Base-by-base conservation (phyloP, 345 rosid genomes). In the Noccaea bulbosa region DNA sequence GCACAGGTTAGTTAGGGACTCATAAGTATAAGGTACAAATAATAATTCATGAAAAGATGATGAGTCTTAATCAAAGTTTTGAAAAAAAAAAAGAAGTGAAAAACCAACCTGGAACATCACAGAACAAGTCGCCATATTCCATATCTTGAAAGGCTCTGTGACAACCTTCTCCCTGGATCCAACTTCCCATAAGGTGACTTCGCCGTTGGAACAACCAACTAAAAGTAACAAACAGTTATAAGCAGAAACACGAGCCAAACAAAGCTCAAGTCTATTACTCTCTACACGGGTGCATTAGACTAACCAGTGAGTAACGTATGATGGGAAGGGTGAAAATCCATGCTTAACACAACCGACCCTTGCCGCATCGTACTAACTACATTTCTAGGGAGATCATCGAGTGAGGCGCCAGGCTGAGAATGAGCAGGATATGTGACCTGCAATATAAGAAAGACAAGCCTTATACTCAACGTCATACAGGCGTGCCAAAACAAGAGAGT, bases 301-400 rank as follows among this genome's bases (percentile, higher is more conserved):
- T 81, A 59, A 94, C 99, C 97, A 61, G 93, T 92, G 70, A 94
- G 96, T 67, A 87, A 54, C 1, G 89, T 80, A n/a, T 83, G 89
- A 63, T 85, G 90, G 17, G 80, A 74, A 78, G 99, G 96, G 80
- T 87, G 95, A 69, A 94, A 94, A 79, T 94, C 99, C 97, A 94
- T 83, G 99, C 97, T 94, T 61, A 63, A 78, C 68, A 91, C 93
- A 50, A 73, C 41, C 46, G 97, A 86, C 32, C 96, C 97, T 77
- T 85, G 96, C 77, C 85, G 90, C 77, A 88, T 67, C 22, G 88
- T 74, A 46, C 87, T 72, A 78, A 83, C 99, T 12, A 89, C 92
- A 2, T 83, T 88, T 78, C 87, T 84, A 44, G 99, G 99, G 64
- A 94, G 88, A 81, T 94, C 96, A 72, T 94, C 96, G 61, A 70